Percentiles rank a stretch among this genome's conserved stretches.
Conservation (phyloP, 768 basidiomycete genomes). For the Lactarius deliciosus region DNA sequence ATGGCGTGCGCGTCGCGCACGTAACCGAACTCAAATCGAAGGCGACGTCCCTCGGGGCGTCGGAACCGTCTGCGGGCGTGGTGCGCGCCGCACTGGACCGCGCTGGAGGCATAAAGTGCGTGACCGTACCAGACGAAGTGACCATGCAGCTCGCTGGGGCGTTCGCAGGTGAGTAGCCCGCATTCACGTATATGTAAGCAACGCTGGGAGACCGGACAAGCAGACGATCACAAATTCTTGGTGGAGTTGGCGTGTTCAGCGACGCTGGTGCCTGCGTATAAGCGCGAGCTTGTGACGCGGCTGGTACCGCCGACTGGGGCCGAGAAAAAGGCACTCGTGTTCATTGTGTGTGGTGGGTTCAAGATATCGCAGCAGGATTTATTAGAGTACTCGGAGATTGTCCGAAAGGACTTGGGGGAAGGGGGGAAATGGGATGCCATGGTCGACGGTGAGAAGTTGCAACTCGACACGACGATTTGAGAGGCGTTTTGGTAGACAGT, state of each 20-base stretch:
- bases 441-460: slow-evolving; percentile 8
- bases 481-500: background rate
- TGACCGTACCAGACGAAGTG: slow-evolving; percentile 65
- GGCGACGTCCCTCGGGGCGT: slow-evolving; percentile 73
- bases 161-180: slow-evolving; percentile 55
- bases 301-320: slow-evolving; percentile 42
- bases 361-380: slow-evolving; percentile 60
- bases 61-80: slow-evolving; percentile 57
- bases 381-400: slow-evolving; percentile 44
- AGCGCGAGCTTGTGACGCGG: slow-evolving; percentile 51
- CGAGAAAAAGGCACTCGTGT: slow-evolving; percentile 47
- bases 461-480: slow-evolving; percentile 2
- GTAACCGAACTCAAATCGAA: slow-evolving; percentile 57
- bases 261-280: slow-evolving; percentile 66
- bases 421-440: slow-evolving; percentile 7
- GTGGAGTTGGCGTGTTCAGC: slow-evolving; percentile 75
- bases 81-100: slow-evolving; percentile 66
- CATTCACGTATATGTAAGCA: background rate
- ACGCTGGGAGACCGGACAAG: background rate
- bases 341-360: slow-evolving; percentile 71
- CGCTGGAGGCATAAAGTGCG: slow-evolving; percentile 53
- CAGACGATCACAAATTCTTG: slow-evolving; percentile 74
- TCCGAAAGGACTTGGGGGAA: slow-evolving; percentile 37
- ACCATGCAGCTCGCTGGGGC: slow-evolving; percentile 57
- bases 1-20: slow-evolving; percentile 56